Evolutionary conservation across 192 early-diverging fungal genomes (phyloP).

Genomic region (Coemansia sp.): DNA sequence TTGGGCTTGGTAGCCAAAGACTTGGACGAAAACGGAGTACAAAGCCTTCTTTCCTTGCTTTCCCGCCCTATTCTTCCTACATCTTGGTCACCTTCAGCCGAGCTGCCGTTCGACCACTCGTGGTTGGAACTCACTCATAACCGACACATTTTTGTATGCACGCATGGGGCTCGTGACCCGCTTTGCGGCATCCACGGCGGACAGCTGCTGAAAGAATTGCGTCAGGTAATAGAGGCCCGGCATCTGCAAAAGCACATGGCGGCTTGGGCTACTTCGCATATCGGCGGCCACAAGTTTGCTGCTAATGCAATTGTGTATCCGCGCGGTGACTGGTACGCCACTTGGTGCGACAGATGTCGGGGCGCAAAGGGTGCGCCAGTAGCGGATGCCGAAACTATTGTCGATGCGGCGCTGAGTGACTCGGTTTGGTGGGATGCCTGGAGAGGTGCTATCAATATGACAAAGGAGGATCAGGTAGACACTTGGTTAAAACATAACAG

Average conservation of each 20-base stretch:
- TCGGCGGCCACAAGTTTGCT: slow-evolving; percentile 59
- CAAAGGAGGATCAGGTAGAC: slow-evolving; percentile 50
- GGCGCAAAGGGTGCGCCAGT: background rate
- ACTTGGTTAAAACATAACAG: slow-evolving; percentile 22
- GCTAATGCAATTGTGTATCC: slow-evolving; percentile 58
- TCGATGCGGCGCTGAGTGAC: slow-evolving; percentile 33
- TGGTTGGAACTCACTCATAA: slow-evolving; percentile 49
- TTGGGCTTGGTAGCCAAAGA: slow-evolving; percentile 39
- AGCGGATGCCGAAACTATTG: slow-evolving; percentile 33
- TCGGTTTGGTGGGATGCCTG: slow-evolving; percentile 56
- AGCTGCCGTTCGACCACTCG: slow-evolving; percentile 40
- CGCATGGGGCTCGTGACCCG: slow-evolving; percentile 47
- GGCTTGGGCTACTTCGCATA: slow-evolving; percentile 55
- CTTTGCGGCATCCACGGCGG: slow-evolving; percentile 46
- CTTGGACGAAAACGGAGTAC: slow-evolving; percentile 37
- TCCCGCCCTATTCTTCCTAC: slow-evolving; percentile 34
- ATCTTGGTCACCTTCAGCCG: slow-evolving; percentile 26
- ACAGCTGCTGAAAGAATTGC: slow-evolving; percentile 34
- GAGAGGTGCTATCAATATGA: slow-evolving; percentile 53
- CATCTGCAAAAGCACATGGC: slow-evolving; percentile 27
- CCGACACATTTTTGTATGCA: slow-evolving; percentile 58
- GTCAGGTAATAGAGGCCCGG: slow-evolving; percentile 25
- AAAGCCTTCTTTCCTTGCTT: slow-evolving; percentile 37
- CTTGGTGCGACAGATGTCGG: slow-evolving; percentile 44
- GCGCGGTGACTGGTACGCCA: slow-evolving; percentile 58